phyloP scores from a whole-genome alignment of 345 rosid genomes.

The Clarkia xantiana region DNA sequence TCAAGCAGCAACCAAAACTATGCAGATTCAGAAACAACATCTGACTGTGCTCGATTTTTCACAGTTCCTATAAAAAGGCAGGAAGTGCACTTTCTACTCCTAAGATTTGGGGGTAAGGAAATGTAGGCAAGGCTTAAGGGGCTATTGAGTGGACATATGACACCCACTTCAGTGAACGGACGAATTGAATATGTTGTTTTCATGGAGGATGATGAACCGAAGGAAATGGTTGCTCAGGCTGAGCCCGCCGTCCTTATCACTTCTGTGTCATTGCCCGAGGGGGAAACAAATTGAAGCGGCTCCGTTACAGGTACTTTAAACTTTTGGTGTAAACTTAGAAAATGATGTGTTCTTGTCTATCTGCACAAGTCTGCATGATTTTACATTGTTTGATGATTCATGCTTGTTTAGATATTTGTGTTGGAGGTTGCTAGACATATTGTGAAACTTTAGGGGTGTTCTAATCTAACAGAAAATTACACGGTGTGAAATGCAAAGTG shows the following conservation, averaged over 20 bases:
- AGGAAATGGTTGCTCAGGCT: conserved; percentile 97
- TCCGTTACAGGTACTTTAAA: conserved; percentile 74
- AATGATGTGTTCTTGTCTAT: conserved; percentile 5
- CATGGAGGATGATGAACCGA: conserved; percentile 80
- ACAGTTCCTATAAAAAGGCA: too few relatives aligned
- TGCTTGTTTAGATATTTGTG: too few relatives aligned
- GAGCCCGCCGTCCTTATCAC: conserved; percentile 97
- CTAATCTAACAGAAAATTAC: too few relatives aligned
- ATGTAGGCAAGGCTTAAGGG: too few relatives aligned
- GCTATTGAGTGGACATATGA: conserved; percentile 64
- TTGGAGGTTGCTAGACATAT: too few relatives aligned
- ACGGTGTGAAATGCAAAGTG: too few relatives aligned
- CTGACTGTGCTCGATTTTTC: background rate
- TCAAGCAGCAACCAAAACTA: conserved; percentile 40
- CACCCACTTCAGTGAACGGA: conserved; percentile 71
- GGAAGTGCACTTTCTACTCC: too few relatives aligned
- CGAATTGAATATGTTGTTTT: conserved; percentile 62
- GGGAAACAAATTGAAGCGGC: conserved; percentile 91
- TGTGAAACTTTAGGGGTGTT: too few relatives aligned
- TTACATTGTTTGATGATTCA: too few relatives aligned
- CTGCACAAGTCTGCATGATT: too few relatives aligned
- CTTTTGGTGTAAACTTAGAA: background rate
- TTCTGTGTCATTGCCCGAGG: conserved; percentile 67
- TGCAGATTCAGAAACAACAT: conserved; percentile 27
- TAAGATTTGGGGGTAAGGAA: too few relatives aligned